Conservation (phyloP, 495 filamentous ascomycete species). For the Evernia prunastri region DNA sequence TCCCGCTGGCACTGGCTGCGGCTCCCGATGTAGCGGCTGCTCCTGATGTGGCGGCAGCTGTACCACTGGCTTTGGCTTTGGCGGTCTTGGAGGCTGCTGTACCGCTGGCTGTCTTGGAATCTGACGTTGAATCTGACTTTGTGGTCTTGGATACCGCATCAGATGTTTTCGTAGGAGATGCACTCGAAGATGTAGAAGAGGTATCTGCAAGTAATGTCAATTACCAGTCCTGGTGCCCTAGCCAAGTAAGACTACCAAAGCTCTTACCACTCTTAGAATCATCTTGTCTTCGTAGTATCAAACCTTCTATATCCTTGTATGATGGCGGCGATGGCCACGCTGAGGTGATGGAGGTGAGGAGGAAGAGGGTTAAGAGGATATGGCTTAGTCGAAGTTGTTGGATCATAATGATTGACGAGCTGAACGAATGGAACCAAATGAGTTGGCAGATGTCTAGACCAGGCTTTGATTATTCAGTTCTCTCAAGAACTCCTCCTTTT, state of each 20-base stretch:
- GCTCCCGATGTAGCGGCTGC: constrained; percentile 22
- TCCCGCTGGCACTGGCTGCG: constrained; percentile 17
- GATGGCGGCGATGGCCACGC: constrained; percentile 47
- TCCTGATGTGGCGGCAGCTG: constrained; percentile 26
- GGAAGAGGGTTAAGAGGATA: constrained; percentile 31
- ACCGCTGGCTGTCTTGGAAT: constrained; percentile 5
- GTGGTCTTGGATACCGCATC: constrained; percentile 1
- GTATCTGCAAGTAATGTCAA: constrained; percentile 8
- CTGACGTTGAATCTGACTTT: neutral
- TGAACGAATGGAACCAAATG: neutral
- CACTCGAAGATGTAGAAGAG: constrained; percentile 7
- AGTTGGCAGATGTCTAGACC: neutral
- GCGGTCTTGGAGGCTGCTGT: constrained; percentile 9
- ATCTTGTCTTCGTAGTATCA: constrained; percentile 28
- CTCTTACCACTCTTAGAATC: constrained; percentile 24
- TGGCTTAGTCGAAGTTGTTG: constrained; percentile 13
- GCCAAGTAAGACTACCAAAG: neutral
- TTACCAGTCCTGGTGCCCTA: neutral
- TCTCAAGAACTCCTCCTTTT: neutral
- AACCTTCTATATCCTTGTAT: constrained; percentile 20
- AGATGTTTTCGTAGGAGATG: neutral
- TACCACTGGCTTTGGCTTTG: constrained; percentile 8
- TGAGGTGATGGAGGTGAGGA: constrained; percentile 42
- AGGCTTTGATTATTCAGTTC: neutral
- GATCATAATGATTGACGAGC: constrained; percentile 15